Evolutionary conservation across 2,329 filamentous ascomycete genomes (phyloP).

Genomic region (Diaporthe citrichinensis): DNA sequence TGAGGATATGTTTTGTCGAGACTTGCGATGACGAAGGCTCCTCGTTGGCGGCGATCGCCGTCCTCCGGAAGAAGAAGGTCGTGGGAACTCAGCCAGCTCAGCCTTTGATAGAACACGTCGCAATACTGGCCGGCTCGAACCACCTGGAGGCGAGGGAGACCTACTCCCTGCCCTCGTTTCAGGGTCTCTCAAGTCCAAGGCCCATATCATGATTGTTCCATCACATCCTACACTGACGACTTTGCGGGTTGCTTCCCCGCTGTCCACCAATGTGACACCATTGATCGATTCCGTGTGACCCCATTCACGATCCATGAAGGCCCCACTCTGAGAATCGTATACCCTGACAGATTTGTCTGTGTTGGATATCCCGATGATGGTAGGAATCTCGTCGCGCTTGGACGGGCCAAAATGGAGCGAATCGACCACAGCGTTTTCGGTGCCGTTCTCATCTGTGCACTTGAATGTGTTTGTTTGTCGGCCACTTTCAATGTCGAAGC

Average conservation of each 20-base stretch:
- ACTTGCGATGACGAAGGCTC: conserved; percentile 69
- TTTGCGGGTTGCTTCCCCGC: conserved; percentile 67
- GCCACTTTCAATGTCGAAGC: conserved; percentile 76
- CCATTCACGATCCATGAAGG: conserved; percentile 89
- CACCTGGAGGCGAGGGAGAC: conserved; percentile 69
- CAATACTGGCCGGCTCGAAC: conserved; percentile 78
- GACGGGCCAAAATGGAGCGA: conserved; percentile 75
- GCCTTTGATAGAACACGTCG: conserved; percentile 89
- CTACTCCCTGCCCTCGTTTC: conserved; percentile 58
- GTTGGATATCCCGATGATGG: conserved; percentile 90
- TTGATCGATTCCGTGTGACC: conserved; percentile 96
- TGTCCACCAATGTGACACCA: conserved; percentile 80
- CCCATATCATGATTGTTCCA: conserved; percentile 88
- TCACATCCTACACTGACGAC: conserved; percentile 84
- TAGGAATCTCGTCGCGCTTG: conserved; percentile 68
- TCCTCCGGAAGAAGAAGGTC: conserved; percentile 62
- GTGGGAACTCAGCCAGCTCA: conserved; percentile 85
- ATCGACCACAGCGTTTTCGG: conserved; percentile 87
- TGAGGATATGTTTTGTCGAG: conserved; percentile 61
- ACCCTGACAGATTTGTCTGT: conserved; percentile 96
- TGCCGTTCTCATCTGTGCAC: conserved; percentile 82
- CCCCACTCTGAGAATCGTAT: conserved; percentile 84
- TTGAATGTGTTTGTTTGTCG: conserved; percentile 82
- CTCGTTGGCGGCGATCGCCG: conserved; percentile 66
- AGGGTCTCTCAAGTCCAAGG: conserved; percentile 65